These are phyloP conservation scores for Canna indica DNA, from an alignment of 176 grass and related monocot genomes.

Conservation along the genomic window DNA sequence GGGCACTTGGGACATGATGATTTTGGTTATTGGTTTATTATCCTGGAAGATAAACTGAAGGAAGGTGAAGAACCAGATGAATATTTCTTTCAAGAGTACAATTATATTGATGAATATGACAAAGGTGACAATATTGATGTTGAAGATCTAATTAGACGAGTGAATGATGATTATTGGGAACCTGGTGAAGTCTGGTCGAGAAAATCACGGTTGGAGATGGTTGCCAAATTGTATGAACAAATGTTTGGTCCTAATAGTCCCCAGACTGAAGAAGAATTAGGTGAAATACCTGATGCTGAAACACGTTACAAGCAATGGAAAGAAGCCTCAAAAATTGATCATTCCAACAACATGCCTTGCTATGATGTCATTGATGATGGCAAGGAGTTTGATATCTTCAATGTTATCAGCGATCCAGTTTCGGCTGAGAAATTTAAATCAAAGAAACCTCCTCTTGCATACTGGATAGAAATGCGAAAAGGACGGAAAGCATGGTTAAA, in stretches of 20 bases:
- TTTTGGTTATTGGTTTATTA: constrained; percentile 90
- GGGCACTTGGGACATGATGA: constrained; percentile 93
- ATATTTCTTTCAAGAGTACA: constrained; percentile 90
- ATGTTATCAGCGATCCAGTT: constrained; percentile 49
- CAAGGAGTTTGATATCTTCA: constrained; percentile 48
- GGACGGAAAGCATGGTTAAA: constrained; percentile 72
- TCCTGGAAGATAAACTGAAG: constrained; percentile 82
- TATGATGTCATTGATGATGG: constrained; percentile 76
- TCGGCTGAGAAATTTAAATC: constrained; percentile 66
- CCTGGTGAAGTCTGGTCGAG: constrained; percentile 53
- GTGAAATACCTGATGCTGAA: constrained; percentile 66
- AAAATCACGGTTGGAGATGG: constrained; percentile 57
- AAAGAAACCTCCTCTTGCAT: constrained; percentile 71
- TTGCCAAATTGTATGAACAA: constrained; percentile 80
- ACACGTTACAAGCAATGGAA: constrained; percentile 80
- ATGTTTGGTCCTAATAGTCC: constrained; percentile 94
- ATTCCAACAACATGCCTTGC: constrained; percentile 17
- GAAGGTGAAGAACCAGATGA: constrained; percentile 83
- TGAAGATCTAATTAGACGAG: constrained; percentile 54
- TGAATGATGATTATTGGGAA: constrained; percentile 93
- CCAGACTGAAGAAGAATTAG: constrained; percentile 74
- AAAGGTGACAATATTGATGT: constrained; percentile 80
- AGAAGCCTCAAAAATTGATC: constrained; percentile 35
- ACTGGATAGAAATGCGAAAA: constrained; percentile 93
- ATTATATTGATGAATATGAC: constrained; percentile 87